Conservation (phyloP, 2,329 filamentous ascomycete species). For the Diplodia corticola region DNA sequence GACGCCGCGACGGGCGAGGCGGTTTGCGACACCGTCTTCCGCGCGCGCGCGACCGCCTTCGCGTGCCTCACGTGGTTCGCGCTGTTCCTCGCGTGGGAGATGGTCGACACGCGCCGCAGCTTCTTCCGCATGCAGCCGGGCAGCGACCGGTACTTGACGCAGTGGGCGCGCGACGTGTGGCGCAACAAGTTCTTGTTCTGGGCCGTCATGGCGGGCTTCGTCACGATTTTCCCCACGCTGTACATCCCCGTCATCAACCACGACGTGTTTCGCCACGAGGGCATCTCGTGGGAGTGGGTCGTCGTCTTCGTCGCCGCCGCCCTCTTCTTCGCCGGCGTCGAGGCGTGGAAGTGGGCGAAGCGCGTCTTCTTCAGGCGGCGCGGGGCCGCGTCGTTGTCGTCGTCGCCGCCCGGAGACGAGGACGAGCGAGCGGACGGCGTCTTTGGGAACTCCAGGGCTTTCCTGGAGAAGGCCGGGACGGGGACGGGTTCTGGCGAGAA, state of each 20-base stretch:
- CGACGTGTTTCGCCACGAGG: slow-evolving; percentile 64
- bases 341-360: slow-evolving; percentile 69
- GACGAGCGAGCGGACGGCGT: too few species aligned
- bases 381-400: too few species aligned
- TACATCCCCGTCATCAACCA: slow-evolving; percentile 70
- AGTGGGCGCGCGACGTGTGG: slow-evolving; percentile 70
- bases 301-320: slow-evolving; percentile 62
- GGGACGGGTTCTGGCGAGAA: too few species aligned
- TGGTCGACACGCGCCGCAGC: slow-evolving; percentile 48
- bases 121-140: slow-evolving; percentile 52
- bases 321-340: slow-evolving; percentile 65
- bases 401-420: too few species aligned
- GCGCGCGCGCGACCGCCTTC: slow-evolving; percentile 47
- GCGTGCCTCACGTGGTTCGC: slow-evolving; percentile 47
- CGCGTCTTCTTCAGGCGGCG: slow-evolving; percentile 48
- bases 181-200: slow-evolving; percentile 65
- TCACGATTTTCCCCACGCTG: slow-evolving; percentile 49
- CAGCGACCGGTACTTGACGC: slow-evolving; percentile 29
- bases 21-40: slow-evolving; percentile 63
- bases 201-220: slow-evolving; percentile 46
- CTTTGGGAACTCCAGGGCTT: too few species aligned
- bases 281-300: slow-evolving; percentile 69
- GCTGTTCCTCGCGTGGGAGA: slow-evolving; percentile 51
- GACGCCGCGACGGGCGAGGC: slow-evolving; percentile 23
- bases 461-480: too few species aligned